phyloP scores from a whole-genome alignment of 139 green algal species.

The Chlorella sp. region DNA sequence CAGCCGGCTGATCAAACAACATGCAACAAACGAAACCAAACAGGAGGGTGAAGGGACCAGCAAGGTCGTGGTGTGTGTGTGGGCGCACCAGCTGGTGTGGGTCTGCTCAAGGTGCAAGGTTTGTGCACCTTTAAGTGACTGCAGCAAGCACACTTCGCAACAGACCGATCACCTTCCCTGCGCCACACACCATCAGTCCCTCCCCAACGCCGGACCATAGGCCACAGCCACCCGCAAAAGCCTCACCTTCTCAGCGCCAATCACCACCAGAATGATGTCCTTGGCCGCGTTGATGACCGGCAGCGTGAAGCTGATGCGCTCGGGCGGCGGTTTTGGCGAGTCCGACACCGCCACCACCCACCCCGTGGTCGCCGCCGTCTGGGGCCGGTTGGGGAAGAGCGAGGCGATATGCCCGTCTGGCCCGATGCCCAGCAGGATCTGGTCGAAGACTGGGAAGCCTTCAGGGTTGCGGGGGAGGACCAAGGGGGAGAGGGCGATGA shows the following conservation, averaged over 20 bases:
- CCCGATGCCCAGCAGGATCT: constrained; percentile 91
- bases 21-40: no score
- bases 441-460: constrained; percentile 73
- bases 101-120: no score
- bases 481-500: constrained; percentile 47
- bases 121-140: no score
- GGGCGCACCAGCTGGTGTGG: no score
- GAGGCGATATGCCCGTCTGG: constrained; percentile 96
- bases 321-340: constrained; percentile 94
- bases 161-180: no score
- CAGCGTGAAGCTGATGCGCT: constrained; percentile 93
- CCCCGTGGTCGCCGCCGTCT: constrained; percentile 39
- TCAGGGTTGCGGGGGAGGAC: constrained; percentile 54
- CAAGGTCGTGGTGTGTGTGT: no score
- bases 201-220: no score
- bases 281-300: constrained; percentile 79
- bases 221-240: background rate
- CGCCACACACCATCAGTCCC: no score
- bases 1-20: no score
- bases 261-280: constrained; percentile 54
- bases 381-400: constrained; percentile 89
- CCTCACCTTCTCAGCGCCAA: constrained; percentile 60
- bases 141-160: no score
- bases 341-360: constrained; percentile 88
- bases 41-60: no score